Conservation (phyloP, 441 rosid species). For the Francoa sonchifolia region DNA sequence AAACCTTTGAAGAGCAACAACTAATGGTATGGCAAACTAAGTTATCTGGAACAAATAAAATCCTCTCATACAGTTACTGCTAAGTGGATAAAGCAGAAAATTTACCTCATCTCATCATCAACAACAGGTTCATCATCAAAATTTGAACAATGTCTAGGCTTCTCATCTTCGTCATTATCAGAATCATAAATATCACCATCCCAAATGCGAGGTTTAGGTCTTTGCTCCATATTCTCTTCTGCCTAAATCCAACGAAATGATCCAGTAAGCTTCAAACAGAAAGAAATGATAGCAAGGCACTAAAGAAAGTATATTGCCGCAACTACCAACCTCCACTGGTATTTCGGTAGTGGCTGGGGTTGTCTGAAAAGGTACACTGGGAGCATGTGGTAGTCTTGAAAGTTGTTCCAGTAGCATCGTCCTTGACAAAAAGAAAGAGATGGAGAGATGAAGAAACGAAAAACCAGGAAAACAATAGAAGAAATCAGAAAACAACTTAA, state of each 20-base stretch:
- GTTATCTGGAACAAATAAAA: constrained; percentile 1
- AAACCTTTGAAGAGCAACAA: no score
- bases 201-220: constrained; percentile 87
- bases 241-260: constrained; percentile 28
- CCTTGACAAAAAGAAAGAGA: constrained; percentile 29
- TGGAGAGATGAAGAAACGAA: not conserved
- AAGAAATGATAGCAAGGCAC: not conserved
- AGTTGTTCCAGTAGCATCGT: constrained; percentile 68
- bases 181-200: constrained; percentile 62
- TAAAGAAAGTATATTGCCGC: constrained; percentile 2
- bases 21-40: no score
- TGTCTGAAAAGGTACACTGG: constrained; percentile 80
- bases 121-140: constrained; percentile 14
- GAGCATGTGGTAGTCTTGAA: constrained; percentile 61
- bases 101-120: constrained; percentile 34
- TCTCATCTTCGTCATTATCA: constrained; percentile 62
- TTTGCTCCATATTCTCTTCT: constrained; percentile 69
- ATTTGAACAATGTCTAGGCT: constrained; percentile 28
- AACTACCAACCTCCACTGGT: constrained; percentile 59
- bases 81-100: not conserved
- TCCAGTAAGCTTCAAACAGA: constrained; percentile 2
- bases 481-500: not conserved
- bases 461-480: not conserved
- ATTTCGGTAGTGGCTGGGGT: constrained; percentile 55
- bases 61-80: not conserved